Base-by-base conservation (phyloP, 768 basidiomycete genomes). In the Lactarius tabidus region DNA sequence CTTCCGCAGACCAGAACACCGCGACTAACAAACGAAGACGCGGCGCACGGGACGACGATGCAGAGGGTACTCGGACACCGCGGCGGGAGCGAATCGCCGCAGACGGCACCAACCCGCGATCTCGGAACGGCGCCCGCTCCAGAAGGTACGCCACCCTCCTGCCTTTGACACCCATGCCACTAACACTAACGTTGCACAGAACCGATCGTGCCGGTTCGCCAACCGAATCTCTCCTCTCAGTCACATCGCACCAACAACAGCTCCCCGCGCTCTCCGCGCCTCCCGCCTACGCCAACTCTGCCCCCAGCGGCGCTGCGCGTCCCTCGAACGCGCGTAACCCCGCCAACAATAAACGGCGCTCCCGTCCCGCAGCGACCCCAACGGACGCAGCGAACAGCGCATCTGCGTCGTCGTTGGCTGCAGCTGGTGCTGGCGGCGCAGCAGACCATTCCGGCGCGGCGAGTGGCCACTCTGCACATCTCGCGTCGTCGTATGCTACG, bases 221-320 rank as follows among this genome's bases (percentile, higher is more conserved):
- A 7, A 81, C 89, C 15, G 90, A 91, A 71, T 92, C 90, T 10
- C 71, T 90, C 39, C 78, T 87, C 51, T 91, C 90, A 1, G 82
- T 85, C 72, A 84, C 83, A n/a, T 88, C 87, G 33, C 88, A 90
- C 69, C 74, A 83, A 59, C 82, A 79, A 33, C 72, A 51, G 28
- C 2, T 26, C 15, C n/a, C 48, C 17, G 9, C 64, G 36, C 57
- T 61, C n/a, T 61, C 64, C 4, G 64, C 64, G 18, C 60, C 64
- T 1, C 14, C 57, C 17, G 38, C 67, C 15, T 54, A 65, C 28
- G 73, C 76, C 29, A 78, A 39, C 72, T 74, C 65, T 79, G 76
- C 52, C 41, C 56, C 57, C 12, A 36, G 6, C 38, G 7, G 55
- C 39, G 17, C 43, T 35, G 38, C 66, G 9, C 61, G 65, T 5